Evolutionary conservation across 2,329 filamentous ascomycete species (phyloP).

Genomic region (Aspergillus sp.): DNA sequence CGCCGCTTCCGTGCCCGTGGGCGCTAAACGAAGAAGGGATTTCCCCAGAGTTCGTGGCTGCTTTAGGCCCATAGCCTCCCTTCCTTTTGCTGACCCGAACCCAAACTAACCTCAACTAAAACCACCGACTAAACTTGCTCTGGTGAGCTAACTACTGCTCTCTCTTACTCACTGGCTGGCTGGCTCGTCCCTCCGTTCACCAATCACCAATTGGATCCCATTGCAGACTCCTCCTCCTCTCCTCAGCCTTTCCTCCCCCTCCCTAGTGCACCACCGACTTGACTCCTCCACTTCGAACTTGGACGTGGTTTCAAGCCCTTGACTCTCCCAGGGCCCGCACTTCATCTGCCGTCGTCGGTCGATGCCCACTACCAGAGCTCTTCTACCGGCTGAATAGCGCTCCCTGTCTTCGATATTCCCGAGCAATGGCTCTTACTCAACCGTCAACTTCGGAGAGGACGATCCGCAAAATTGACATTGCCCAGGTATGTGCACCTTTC

Average conservation of each 20-base stretch:
- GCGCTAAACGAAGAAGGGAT: background rate
- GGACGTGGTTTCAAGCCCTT: slow-evolving; percentile 3
- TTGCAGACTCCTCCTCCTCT: slow-evolving; percentile 12
- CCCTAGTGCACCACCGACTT: background rate
- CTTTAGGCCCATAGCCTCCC: background rate
- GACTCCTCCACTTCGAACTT: background rate
- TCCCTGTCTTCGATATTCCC: slow-evolving; percentile 14
- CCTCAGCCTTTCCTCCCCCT: slow-evolving; percentile 15
- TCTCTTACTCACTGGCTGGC: background rate
- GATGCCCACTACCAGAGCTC: background rate
- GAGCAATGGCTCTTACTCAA: slow-evolving; percentile 36
- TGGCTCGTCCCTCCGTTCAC: slow-evolving; percentile 15
- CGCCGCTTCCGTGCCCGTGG: background rate
- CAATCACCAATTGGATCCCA: slow-evolving; percentile 19
- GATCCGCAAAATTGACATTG: slow-evolving; percentile 46
- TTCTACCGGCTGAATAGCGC: background rate
- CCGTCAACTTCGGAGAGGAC: slow-evolving; percentile 40
- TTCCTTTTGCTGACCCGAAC: background rate
- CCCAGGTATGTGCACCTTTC: slow-evolving; percentile 36
- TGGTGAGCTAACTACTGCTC: background rate
- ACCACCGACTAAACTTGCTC: background rate
- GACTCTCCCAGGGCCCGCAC: background rate
- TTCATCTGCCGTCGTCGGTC: background rate
- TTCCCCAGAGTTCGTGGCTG: slow-evolving; percentile 3
- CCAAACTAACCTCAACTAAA: slow-evolving; percentile 14